A percentile compares a stretch with the other conserved stretches of the same genome.
Conservation (phyloP, 2,329 filamentous ascomycete species). For the Penicillium sp. region DNA sequence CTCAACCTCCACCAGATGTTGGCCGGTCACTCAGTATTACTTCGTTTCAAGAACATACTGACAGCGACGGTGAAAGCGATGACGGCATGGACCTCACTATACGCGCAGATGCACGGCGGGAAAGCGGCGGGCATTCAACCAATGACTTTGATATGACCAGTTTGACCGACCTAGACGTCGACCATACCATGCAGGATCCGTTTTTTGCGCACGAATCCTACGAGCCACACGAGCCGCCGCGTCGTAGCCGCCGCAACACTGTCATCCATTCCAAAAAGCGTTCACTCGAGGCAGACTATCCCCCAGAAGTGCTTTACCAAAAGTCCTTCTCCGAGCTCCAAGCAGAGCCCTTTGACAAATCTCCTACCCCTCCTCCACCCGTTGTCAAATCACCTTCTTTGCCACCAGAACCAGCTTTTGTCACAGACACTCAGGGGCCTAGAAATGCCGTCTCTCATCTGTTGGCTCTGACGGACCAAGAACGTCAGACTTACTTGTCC, state of each 20-base stretch:
- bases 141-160: slow-evolving; percentile 35
- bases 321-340: slow-evolving; percentile 52
- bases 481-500: slow-evolving; percentile 52
- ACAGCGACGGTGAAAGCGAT: slow-evolving; percentile 19
- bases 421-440: slow-evolving; percentile 21
- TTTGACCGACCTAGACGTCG: slow-evolving; percentile 30
- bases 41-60: slow-evolving; percentile 18
- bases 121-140: slow-evolving; percentile 28
- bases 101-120: slow-evolving; percentile 20
- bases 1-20: slow-evolving; percentile 30
- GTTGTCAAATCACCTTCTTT: slow-evolving; percentile 22
- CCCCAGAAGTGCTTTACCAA: slow-evolving; percentile 41
- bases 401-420: slow-evolving; percentile 19
- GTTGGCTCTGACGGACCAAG: slow-evolving; percentile 34
- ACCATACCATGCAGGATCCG: slow-evolving; percentile 32
- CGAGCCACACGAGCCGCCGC: neutral
- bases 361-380: slow-evolving; percentile 32
- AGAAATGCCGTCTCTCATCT: slow-evolving; percentile 40
- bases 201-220: slow-evolving; percentile 26
- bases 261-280: slow-evolving; percentile 30
- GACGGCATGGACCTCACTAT: slow-evolving; percentile 24
- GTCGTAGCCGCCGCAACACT: slow-evolving; percentile 25
- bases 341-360: slow-evolving; percentile 50
- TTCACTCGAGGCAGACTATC: slow-evolving; percentile 49
- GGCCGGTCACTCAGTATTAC: slow-evolving; percentile 20